Evolutionary conservation across 176 grass and related monocot species (phyloP).

Genomic region (Musa troglodytarum): DNA sequence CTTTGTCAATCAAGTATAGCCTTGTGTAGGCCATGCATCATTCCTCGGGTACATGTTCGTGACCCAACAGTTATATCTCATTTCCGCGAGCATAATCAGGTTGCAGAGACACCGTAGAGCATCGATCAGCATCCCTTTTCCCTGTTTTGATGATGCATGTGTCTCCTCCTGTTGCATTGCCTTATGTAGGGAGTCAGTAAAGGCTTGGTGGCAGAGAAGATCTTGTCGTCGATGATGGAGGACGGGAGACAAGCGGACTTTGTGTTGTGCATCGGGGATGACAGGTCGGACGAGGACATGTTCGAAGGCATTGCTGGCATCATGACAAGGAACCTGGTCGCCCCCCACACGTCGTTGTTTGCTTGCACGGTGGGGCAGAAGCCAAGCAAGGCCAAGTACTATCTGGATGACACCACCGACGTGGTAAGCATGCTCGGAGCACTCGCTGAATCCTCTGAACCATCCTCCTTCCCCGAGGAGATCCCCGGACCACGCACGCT

Average conservation of each 20-base stretch:
- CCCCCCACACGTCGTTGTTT: conserved; percentile 54
- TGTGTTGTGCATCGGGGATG: conserved; percentile 79
- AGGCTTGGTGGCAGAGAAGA: conserved; percentile 71
- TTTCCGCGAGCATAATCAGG: background rate
- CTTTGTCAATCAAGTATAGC: too few species aligned
- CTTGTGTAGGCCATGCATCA: too few species aligned
- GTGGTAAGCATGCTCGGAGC: conserved; percentile 71
- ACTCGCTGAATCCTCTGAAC: conserved; percentile 55
- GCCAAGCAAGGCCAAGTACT: conserved; percentile 97
- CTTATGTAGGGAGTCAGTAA: conserved; percentile 75
- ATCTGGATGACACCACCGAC: conserved; percentile 88
- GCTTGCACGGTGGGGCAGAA: conserved; percentile 95
- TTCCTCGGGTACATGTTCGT: too few species aligned
- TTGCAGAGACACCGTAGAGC: too few species aligned
- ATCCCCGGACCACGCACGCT: background rate
- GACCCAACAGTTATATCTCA: background rate
- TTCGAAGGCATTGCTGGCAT: conserved; percentile 74
- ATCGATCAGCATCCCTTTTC: background rate
- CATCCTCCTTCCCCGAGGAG: background rate
- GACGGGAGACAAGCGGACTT: conserved; percentile 65
- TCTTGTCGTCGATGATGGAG: conserved; percentile 66
- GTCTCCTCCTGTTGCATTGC: conserved; percentile 7
- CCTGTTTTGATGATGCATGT: conserved; percentile 1
- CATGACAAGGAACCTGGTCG: conserved; percentile 46
- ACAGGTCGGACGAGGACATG: conserved; percentile 93